A percentile compares a stretch with the other conserved stretches of the same genome.
phyloP scores from a whole-genome alignment of 1,284 basidiomycete species.

The Xanthoconium separans region DNA sequence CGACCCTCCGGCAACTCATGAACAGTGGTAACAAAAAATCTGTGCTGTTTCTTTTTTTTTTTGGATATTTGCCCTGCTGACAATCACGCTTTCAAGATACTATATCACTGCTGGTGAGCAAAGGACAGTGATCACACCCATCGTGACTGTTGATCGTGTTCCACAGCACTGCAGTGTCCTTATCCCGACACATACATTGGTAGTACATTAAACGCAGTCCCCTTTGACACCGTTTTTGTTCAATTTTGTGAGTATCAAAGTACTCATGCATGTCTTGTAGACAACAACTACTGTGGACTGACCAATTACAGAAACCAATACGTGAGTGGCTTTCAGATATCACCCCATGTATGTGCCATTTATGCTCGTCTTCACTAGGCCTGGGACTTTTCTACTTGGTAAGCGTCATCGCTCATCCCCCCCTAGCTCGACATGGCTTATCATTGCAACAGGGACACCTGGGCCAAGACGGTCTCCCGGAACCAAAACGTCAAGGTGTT shows the following conservation, averaged over 20 bases:
- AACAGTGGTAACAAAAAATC: slow-evolving; percentile 50
- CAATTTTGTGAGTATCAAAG: slow-evolving; percentile 46
- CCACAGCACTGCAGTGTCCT: slow-evolving; percentile 59
- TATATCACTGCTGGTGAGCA: slow-evolving; percentile 49
- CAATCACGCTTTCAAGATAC: slow-evolving; percentile 39
- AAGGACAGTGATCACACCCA: background rate
- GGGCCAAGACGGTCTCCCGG: slow-evolving; percentile 59
- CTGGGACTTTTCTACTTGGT: slow-evolving; percentile 59
- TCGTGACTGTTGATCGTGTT: background rate
- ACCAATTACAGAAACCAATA: slow-evolving; percentile 43
- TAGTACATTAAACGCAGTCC: slow-evolving; percentile 50
- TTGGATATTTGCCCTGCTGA: slow-evolving; percentile 3
- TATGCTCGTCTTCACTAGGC: slow-evolving; percentile 31
- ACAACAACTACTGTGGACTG: slow-evolving; percentile 64
- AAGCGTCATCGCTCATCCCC: background rate
- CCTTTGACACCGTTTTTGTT: slow-evolving; percentile 64
- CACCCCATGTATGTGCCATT: background rate
- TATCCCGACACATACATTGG: slow-evolving; percentile 63
- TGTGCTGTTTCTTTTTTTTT: slow-evolving; percentile 14
- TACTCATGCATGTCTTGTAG: slow-evolving; percentile 13
- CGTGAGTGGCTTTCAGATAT: slow-evolving; percentile 28
- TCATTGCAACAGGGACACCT: slow-evolving; percentile 48
- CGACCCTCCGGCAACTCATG: slow-evolving; percentile 47
- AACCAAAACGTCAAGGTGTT: slow-evolving; percentile 57
- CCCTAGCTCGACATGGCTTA: background rate